Evolutionary conservation across 345 rosid species (phyloP).

Genomic region (Eucalyptus tenuipes): DNA sequence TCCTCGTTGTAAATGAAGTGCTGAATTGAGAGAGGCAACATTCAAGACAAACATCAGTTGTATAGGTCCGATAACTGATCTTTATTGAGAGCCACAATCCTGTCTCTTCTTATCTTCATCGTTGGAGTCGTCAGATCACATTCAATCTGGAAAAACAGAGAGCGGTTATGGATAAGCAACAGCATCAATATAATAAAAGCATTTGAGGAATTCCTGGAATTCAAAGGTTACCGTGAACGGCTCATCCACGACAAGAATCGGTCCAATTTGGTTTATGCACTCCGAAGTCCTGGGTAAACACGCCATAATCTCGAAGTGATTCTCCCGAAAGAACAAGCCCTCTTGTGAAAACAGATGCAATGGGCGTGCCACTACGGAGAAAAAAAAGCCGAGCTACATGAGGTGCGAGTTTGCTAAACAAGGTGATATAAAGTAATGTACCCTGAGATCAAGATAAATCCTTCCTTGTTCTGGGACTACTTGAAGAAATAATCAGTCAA

Average conservation of each 20-base stretch:
- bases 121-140: constrained; percentile 80
- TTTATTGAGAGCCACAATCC: constrained; percentile 29
- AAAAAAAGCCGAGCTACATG: background rate
- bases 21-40: background rate
- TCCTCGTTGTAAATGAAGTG: background rate
- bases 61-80: constrained; percentile 54
- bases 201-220: background rate
- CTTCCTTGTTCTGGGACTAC: background rate
- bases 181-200: background rate
- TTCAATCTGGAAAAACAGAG: constrained; percentile 54
- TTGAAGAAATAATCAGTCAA: background rate
- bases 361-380: background rate
- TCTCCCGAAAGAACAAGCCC: background rate
- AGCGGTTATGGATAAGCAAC: background rate
- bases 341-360: background rate
- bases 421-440: background rate
- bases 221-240: constrained; percentile 49
- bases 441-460: background rate
- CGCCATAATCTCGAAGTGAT: background rate
- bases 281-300: constrained; percentile 1
- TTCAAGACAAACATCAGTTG: background rate
- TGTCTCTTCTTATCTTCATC: constrained; percentile 80
- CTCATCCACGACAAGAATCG: constrained; percentile 56
- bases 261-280: constrained; percentile 68
- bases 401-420: background rate